Conservation (phyloP, 1,284 basidiomycete genomes). For the Boletus putidus region DNA sequence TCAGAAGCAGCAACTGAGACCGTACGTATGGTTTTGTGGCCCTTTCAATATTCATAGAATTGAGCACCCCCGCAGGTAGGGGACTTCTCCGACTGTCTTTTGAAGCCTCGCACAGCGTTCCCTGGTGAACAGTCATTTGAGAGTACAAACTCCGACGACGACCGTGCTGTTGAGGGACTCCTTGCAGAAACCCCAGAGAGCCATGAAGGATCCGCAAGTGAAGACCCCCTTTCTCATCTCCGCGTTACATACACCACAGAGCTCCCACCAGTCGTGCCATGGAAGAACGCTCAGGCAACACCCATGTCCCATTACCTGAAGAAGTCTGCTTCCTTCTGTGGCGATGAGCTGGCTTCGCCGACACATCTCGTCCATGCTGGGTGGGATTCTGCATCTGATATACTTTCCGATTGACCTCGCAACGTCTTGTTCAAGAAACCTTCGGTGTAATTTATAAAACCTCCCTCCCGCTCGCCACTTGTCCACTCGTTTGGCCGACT, state of each 20-base stretch:
- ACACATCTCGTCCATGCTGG: constrained; percentile 55
- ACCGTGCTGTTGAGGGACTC: constrained; percentile 38
- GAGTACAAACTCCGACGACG: constrained; percentile 41
- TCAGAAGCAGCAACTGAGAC: constrained; percentile 35
- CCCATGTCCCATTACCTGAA: constrained; percentile 41
- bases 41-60: constrained; percentile 37
- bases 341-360: constrained; percentile 41
- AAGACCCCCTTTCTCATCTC: constrained; percentile 41
- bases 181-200: constrained; percentile 37
- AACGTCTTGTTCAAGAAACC: constrained; percentile 7
- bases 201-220: constrained; percentile 35
- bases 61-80: constrained; percentile 37
- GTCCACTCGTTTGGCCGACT: constrained; percentile 28
- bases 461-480: constrained; percentile 7
- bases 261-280: constrained; percentile 41
- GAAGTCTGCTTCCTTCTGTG: constrained; percentile 43
- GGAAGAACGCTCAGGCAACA: constrained; percentile 44
- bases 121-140: constrained; percentile 39
- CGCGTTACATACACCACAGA: constrained; percentile 40
- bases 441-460: constrained; percentile 34
- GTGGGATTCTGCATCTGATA: constrained; percentile 59
- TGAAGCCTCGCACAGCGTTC: constrained; percentile 34
- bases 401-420: constrained; percentile 36
- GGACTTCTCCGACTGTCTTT: constrained; percentile 28
- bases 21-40: constrained; percentile 34